Evolutionary conservation across 768 basidiomycete species (phyloP).

Genomic region (Mrakia blollopis): DNA sequence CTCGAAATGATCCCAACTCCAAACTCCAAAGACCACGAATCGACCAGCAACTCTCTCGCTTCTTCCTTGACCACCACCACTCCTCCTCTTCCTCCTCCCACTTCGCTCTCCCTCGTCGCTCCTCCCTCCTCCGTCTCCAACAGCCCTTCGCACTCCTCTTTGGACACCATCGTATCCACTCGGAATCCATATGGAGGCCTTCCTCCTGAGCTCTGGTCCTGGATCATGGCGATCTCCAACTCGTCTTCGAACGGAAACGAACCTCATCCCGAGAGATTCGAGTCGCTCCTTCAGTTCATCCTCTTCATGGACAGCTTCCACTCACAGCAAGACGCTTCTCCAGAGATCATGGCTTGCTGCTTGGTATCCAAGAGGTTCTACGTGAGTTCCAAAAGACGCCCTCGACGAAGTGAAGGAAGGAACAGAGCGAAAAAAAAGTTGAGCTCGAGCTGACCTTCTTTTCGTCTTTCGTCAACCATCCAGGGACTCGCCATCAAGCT

Average conservation of each 20-base stretch:
- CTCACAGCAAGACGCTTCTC: not conserved
- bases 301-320: not conserved
- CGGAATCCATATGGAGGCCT: not conserved
- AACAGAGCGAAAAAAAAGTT: not conserved
- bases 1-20: too few relatives aligned
- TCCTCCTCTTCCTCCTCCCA: too few relatives aligned
- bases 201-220: slow-evolving; percentile 2
- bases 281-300: not conserved
- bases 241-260: not conserved
- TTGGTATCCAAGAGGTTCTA: not conserved
- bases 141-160: too few relatives aligned
- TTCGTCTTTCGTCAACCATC: not conserved
- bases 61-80: too few relatives aligned
- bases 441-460: not conserved
- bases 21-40: too few relatives aligned
- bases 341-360: not conserved
- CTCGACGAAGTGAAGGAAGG: not conserved
- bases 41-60: too few relatives aligned
- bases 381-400: not conserved
- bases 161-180: too few relatives aligned
- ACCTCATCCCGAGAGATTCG: slow-evolving; percentile 1
- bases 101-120: too few relatives aligned
- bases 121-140: too few relatives aligned
- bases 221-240: not conserved
- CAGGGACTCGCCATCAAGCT: not conserved